Evolutionary conservation across 345 rosid species (phyloP), one percentile per base, ranked within the genome.

Genomic region (Pistacia integerrima): DNA sequence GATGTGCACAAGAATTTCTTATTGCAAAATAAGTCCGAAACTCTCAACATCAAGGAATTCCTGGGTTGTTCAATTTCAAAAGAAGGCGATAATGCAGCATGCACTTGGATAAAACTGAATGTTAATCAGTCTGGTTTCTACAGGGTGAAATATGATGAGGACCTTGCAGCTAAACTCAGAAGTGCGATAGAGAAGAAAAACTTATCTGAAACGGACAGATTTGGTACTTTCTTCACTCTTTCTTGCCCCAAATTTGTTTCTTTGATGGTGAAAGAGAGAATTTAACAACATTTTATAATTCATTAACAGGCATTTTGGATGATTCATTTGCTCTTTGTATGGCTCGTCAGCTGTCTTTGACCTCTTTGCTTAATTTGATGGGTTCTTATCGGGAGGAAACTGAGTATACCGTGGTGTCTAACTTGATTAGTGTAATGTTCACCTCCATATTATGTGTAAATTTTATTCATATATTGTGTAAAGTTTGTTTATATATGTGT

Each of bases 121-220:
- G 89, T 91, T 63, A 84, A 90, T 76, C 98, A 89, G 87, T 77
- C 94, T 77, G 99, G 99, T 75, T 96, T 96, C 85, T 93, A 93
- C 65, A 85, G 97, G 80, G 97, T 96, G 81, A 96, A 93, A 82
- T 93, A 96, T 76, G 97, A 92, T 49, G 90, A 93, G 56, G 85
- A 80, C 61, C 97, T 96, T 80, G 85, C 88, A n/a, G 88, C 93
- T 82, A 85, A 88, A 77, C 91, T 96, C 68, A 85, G 88, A 78
- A 66, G 38, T 78, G 98, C 93, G 22, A 90, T 92, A 77, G 94
- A 93, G 86, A 93, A 82, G 55, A 84, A 89, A 73, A 52, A 75
- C 75, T 84, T 96, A 73, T 79, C 84, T 75, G 82, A 91, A 76
- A 88, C 88, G 0, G 98, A 96, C 77, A 96, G 97, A 96, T 92